Conservation (phyloP, 768 basidiomycete species). For the Calocera cornea region DNA sequence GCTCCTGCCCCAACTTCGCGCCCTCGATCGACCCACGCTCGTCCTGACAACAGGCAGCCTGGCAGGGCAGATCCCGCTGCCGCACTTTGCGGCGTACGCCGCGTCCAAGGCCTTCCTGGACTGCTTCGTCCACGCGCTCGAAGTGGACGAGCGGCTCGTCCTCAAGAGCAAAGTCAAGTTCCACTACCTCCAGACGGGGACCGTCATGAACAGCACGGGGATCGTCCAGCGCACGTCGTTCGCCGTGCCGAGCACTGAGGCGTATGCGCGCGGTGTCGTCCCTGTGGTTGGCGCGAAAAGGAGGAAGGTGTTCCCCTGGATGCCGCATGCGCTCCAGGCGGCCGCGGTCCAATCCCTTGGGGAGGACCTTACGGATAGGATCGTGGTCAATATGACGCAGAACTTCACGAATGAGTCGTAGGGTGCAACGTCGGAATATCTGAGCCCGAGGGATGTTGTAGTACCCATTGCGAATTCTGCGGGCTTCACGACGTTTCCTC, state of each 20-base stretch:
- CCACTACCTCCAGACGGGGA: background rate
- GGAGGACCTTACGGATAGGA: too few relatives aligned
- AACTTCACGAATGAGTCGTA: too few relatives aligned
- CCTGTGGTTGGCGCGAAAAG: background rate
- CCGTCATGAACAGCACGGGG: background rate
- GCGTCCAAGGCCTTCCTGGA: slow-evolving; percentile 10
- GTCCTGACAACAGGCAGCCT: slow-evolving; percentile 8
- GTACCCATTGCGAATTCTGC: too few relatives aligned
- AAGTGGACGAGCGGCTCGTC: slow-evolving; percentile 9
- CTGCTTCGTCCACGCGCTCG: slow-evolving; percentile 1
- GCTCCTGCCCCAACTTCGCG: slow-evolving; percentile 9
- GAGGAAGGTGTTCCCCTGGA: background rate
- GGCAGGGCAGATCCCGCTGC: slow-evolving; percentile 8
- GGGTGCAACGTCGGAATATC: too few relatives aligned
- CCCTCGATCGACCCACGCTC: background rate
- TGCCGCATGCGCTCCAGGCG: background rate
- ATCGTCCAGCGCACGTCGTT: background rate
- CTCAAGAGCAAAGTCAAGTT: background rate
- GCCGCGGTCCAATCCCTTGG: too few relatives aligned
- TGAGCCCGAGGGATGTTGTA: too few relatives aligned
- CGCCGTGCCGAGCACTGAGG: background rate
- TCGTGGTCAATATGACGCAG: too few relatives aligned
- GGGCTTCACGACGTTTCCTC: too few relatives aligned
- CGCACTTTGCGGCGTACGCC: slow-evolving; percentile 7
- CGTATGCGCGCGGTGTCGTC: background rate